Conservation (phyloP, 2,329 filamentous ascomycete species). For the Aspergillus unguis region DNA sequence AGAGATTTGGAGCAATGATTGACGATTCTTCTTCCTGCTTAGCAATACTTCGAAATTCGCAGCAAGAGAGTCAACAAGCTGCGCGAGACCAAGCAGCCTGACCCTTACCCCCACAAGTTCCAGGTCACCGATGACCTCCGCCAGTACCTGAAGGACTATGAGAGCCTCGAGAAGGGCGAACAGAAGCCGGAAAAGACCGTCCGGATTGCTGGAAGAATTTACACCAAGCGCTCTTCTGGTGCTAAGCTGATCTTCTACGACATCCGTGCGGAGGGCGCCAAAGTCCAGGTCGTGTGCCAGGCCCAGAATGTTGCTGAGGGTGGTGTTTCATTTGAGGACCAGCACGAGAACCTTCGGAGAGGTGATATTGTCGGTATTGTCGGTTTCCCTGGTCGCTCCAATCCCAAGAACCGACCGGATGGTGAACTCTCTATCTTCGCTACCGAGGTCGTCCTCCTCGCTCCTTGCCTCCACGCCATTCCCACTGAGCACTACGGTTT, state of each 20-base stretch:
- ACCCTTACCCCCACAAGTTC: constrained; percentile 95
- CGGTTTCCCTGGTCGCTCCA: constrained; percentile 79
- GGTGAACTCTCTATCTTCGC: constrained; percentile 95
- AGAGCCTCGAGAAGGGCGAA: constrained; percentile 80
- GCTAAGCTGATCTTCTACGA: constrained; percentile 92
- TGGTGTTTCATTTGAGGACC: constrained; percentile 71
- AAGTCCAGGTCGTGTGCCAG: constrained; percentile 91
- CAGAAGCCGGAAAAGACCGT: constrained; percentile 70
- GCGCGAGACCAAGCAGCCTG: constrained; percentile 67
- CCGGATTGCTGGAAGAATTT: constrained; percentile 79
- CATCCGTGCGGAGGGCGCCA: constrained; percentile 68
- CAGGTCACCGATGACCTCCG: constrained; percentile 76
- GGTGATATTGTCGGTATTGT: constrained; percentile 91
- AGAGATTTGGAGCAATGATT: constrained; percentile 9
- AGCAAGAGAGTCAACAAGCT: constrained; percentile 76
- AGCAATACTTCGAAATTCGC: constrained; percentile 97
- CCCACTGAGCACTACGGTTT: constrained; percentile 86
- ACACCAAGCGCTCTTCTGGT: constrained; percentile 78
- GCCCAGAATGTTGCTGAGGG: constrained; percentile 67
- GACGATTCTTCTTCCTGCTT: constrained; percentile 14
- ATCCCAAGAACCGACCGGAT: constrained; percentile 81
- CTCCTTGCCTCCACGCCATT: constrained; percentile 86
- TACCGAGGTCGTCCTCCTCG: constrained; percentile 76
- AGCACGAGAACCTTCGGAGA: constrained; percentile 83
- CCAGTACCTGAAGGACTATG: constrained; percentile 75